Conservation (phyloP, 1,139 yeast species). For the Magnusiomyces starmeri region DNA sequence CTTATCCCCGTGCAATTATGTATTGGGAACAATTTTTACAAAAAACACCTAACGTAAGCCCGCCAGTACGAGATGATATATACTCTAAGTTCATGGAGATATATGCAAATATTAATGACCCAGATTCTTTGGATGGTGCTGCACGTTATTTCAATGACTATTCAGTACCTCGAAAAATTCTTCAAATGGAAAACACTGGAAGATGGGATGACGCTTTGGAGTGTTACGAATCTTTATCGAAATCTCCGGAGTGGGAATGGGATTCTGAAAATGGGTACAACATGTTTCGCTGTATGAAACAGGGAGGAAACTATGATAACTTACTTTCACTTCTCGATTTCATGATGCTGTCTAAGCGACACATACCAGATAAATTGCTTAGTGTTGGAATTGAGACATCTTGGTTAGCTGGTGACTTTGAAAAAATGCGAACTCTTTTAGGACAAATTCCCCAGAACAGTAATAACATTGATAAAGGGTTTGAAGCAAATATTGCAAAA, state of each 20-base stretch:
- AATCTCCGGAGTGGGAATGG: slow-evolving; percentile 29
- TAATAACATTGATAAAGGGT: slow-evolving; percentile 28
- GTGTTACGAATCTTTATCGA: slow-evolving; percentile 66
- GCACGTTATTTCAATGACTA: slow-evolving; percentile 65
- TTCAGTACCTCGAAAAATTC: slow-evolving; percentile 61
- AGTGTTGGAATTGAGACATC: slow-evolving; percentile 71
- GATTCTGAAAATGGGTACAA: slow-evolving; percentile 36
- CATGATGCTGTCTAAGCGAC: slow-evolving; percentile 5
- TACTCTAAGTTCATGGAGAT: slow-evolving; percentile 51
- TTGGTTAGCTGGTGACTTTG: slow-evolving; percentile 52
- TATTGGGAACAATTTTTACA: slow-evolving; percentile 68
- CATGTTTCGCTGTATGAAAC: slow-evolving; percentile 47
- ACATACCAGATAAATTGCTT: slow-evolving; percentile 28
- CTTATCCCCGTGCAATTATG: slow-evolving; percentile 83
- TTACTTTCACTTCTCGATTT: slow-evolving; percentile 31
- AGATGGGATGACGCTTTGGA: slow-evolving; percentile 86
- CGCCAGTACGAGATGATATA: slow-evolving; percentile 29
- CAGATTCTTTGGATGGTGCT: slow-evolving; percentile 85
- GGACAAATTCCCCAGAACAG: slow-evolving; percentile 32
- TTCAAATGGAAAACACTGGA: slow-evolving; percentile 77
- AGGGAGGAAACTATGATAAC: slow-evolving; percentile 52
- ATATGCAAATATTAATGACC: slow-evolving; percentile 82
- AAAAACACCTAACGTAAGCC: slow-evolving; percentile 31
- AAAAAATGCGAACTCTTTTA: slow-evolving; percentile 53
- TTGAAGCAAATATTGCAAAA: slow-evolving; percentile 60